Percentiles rank a stretch among this genome's conserved stretches.
These are phyloP conservation scores for Colletotrichum lini DNA, from an alignment of 2,329 filamentous ascomycete genomes.

Conservation along the genomic window DNA sequence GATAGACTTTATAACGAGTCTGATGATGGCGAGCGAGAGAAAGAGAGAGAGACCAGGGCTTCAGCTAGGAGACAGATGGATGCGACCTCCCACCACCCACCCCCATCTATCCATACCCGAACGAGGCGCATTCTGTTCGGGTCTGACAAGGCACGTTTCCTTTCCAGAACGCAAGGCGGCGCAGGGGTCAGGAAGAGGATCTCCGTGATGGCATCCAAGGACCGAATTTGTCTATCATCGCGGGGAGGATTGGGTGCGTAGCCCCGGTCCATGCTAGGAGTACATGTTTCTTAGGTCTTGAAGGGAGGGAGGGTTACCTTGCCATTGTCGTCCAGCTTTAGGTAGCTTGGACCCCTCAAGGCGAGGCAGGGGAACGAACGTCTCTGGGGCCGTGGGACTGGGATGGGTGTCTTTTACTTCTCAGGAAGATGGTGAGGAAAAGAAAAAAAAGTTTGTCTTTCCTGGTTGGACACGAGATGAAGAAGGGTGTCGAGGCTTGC, in stretches of 20 bases:
- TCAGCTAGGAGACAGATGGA: not conserved
- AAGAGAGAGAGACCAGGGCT: not conserved
- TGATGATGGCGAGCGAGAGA: not conserved
- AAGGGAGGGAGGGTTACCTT: constrained; percentile 5
- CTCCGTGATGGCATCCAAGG: constrained; percentile 21
- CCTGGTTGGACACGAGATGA: constrained; percentile 31
- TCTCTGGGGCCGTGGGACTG: not conserved
- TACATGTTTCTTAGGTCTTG: not conserved
- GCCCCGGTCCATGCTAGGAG: constrained; percentile 26
- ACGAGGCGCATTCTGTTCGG: constrained; percentile 37
- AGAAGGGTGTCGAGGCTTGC: not conserved
- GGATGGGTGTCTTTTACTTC: not conserved
- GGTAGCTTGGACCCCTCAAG: not conserved
- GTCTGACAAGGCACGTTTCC: constrained; percentile 41
- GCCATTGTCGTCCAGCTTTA: not conserved
- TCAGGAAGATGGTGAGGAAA: not conserved
- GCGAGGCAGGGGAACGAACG: not conserved
- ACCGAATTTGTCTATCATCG: not conserved
- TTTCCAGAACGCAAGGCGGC: constrained; percentile 36
- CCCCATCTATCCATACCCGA: constrained; percentile 25
- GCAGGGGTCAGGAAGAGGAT: constrained; percentile 27
- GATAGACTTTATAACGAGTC: constrained; percentile 37
- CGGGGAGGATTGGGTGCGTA: not conserved
- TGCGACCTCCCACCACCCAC: constrained; percentile 17
- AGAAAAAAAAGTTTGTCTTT: constrained; percentile 17